Conservation (phyloP, 306 rosid genomes). For the Argentina anserina region DNA sequence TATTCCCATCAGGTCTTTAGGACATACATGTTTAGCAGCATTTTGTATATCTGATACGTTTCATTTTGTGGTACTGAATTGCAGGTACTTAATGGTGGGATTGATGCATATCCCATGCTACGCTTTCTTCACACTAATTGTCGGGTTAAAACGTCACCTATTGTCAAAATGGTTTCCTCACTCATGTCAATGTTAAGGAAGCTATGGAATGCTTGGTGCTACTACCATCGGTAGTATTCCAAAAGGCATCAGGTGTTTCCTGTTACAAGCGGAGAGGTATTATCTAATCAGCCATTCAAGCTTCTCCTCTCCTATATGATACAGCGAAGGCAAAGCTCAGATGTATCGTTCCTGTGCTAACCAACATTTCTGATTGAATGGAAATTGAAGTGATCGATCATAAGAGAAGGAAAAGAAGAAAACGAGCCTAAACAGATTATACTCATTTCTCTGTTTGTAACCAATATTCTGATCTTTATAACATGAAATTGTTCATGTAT, state of each 20-base stretch:
- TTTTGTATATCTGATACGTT: neutral
- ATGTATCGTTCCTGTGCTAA: neutral
- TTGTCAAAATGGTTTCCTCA: conserved; percentile 33
- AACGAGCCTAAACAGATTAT: neutral
- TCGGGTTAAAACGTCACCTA: conserved; percentile 24
- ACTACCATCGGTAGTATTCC: conserved; percentile 4
- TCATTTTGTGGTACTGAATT: conserved; percentile 2
- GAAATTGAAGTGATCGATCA: neutral
- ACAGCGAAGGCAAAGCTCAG: neutral
- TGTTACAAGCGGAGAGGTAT: neutral
- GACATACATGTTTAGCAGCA: neutral
- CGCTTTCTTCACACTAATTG: conserved; percentile 25
- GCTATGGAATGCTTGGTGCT: neutral
- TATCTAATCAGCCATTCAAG: neutral
- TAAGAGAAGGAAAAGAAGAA: neutral
- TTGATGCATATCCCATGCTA: conserved; percentile 44
- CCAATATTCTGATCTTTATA: neutral
- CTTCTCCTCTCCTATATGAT: neutral
- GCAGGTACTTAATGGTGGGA: conserved; percentile 43
- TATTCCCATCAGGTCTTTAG: neutral
- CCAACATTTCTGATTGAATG: neutral
- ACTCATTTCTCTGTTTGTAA: neutral
- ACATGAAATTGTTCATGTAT: neutral
- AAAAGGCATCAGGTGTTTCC: neutral
- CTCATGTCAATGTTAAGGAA: conserved; percentile 19